These are phyloP conservation scores for Spinellus fusiger DNA, from an alignment of 192 early-diverging fungal species.

Conservation along the genomic window DNA sequence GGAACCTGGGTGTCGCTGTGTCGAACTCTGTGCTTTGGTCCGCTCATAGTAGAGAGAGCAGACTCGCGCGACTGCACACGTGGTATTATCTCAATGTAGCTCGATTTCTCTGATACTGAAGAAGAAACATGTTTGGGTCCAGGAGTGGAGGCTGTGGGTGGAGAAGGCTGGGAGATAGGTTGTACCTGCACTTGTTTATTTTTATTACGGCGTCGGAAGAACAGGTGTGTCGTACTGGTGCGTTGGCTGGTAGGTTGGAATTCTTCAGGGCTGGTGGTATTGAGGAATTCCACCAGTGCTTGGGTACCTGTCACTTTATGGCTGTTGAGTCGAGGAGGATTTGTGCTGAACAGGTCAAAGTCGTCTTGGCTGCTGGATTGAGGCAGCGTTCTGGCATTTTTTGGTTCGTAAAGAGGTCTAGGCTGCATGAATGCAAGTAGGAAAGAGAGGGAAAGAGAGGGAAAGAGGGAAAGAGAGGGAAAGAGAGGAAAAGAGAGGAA, in stretches of 20 bases:
- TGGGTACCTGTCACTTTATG: conserved; percentile 17
- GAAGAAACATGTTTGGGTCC: not conserved
- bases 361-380: not conserved
- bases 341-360: not conserved
- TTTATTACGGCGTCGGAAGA: not conserved
- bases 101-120: not conserved
- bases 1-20: conserved; percentile 6
- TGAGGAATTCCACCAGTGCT: conserved; percentile 33
- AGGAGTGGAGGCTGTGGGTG: not conserved
- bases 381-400: not conserved
- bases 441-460: not conserved
- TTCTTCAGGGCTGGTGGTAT: conserved; percentile 33
- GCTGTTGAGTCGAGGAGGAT: not conserved
- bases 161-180: not conserved
- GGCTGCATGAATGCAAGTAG: not conserved
- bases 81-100: conserved; percentile 23
- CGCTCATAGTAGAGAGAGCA: not conserved
- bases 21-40: not conserved
- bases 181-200: not conserved
- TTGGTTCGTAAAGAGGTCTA: not conserved
- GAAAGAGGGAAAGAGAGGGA: conserved; percentile 9
- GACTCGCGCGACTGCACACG: conserved; percentile 2
- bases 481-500: conserved; percentile 2
- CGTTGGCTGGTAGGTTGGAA: conserved; percentile 15
- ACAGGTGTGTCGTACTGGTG: not conserved